Evolutionary conservation across 2,329 filamentous ascomycete genomes (phyloP).

Genomic region (Apiospora phragmitis): DNA sequence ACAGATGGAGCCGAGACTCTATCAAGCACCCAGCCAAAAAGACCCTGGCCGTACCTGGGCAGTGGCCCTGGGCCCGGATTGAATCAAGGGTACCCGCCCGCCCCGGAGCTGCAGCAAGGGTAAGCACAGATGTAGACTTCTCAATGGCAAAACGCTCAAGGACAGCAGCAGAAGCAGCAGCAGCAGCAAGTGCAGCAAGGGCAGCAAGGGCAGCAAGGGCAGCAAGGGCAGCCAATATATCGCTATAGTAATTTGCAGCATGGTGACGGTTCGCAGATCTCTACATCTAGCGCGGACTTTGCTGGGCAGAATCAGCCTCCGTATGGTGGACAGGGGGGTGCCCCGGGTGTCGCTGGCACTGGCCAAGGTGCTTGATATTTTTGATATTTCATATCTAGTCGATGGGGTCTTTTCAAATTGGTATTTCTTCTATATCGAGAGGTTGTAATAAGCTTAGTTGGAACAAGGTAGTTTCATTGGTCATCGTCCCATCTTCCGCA

Average conservation of each 20-base stretch:
- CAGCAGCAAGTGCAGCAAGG: too few species aligned
- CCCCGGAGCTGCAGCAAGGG: neutral
- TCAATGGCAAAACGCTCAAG: neutral
- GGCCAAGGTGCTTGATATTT: neutral
- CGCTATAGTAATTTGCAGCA: neutral
- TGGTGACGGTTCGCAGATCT: neutral
- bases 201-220: too few species aligned
- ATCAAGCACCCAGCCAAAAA: neutral
- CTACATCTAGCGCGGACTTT: neutral
- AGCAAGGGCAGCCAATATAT: neutral
- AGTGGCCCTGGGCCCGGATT: neutral
- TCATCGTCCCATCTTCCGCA: neutral
- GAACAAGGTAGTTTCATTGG: neutral
- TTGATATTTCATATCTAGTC: too few species aligned
- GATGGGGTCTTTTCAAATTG: too few species aligned
- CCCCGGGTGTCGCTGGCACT: neutral
- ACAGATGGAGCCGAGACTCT: neutral
- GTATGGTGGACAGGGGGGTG: neutral
- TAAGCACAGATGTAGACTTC: neutral
- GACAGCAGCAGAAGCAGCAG: neutral
- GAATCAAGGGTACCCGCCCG: neutral
- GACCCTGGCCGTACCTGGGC: neutral
- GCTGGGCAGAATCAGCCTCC: neutral
- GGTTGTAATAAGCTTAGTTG: neutral
- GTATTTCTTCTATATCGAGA: neutral